Percentiles rank a stretch among this genome's conserved stretches.
These are phyloP conservation scores for Trichoderma afroharzianum DNA, from an alignment of 2,329 filamentous ascomycete genomes.

Conservation along the genomic window DNA sequence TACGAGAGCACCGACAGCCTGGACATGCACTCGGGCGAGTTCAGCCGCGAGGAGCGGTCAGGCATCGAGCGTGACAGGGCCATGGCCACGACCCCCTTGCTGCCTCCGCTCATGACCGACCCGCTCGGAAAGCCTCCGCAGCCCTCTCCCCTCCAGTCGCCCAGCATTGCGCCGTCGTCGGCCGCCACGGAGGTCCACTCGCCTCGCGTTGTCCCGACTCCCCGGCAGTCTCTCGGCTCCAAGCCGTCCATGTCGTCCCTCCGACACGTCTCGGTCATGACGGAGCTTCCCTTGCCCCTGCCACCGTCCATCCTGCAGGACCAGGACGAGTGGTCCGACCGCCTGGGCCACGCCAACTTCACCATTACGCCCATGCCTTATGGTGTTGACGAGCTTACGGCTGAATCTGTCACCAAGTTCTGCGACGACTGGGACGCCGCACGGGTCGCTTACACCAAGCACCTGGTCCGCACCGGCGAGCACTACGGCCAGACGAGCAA, in stretches of 20 bases:
- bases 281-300: slow-evolving; percentile 52
- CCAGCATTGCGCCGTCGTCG: slow-evolving; percentile 62
- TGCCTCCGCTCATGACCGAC: slow-evolving; percentile 74
- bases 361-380: slow-evolving; percentile 83
- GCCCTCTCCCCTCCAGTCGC: slow-evolving; percentile 82
- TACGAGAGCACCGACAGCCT: slow-evolving; percentile 59
- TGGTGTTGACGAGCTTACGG: slow-evolving; percentile 57
- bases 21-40: slow-evolving; percentile 44
- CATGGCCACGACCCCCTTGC: slow-evolving; percentile 74
- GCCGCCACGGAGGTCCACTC: slow-evolving; percentile 38
- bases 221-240: slow-evolving; percentile 65
- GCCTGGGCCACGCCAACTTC: slow-evolving; percentile 90
- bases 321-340: slow-evolving; percentile 77
- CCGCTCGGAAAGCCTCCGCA: slow-evolving; percentile 53
- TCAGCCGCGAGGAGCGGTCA: slow-evolving; percentile 37
- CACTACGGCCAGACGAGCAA: slow-evolving; percentile 89
- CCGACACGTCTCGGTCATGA: slow-evolving; percentile 58
- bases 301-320: slow-evolving; percentile 64
- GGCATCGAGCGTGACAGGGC: slow-evolving; percentile 56
- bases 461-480: slow-evolving; percentile 81
- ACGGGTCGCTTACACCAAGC: slow-evolving; percentile 81
- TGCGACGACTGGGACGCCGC: slow-evolving; percentile 80
- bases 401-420: slow-evolving; percentile 57
- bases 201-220: slow-evolving; percentile 46
- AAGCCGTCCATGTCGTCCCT: slow-evolving; percentile 78